These are phyloP conservation scores for Claviceps lovelessii DNA, from an alignment of 2,329 filamentous ascomycete species.

Conservation along the genomic window DNA sequence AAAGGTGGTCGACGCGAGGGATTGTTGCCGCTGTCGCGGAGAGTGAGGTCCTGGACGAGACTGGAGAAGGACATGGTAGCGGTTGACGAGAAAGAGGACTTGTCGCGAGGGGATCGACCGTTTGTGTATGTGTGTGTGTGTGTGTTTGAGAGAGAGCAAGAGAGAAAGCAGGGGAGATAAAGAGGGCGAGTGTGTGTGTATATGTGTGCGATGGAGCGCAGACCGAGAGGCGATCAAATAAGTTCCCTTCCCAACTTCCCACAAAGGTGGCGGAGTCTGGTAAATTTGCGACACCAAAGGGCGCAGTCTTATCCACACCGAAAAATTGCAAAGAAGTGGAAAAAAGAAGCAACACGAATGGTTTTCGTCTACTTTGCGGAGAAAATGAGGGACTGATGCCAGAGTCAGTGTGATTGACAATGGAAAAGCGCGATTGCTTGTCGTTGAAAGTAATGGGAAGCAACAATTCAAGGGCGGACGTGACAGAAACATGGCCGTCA, in stretches of 20 bases:
- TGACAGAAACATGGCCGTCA: neutral
- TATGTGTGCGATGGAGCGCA: neutral
- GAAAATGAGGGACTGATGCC: neutral
- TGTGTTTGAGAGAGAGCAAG: neutral
- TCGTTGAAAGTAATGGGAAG: neutral
- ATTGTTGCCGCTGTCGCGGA: constrained; percentile 37
- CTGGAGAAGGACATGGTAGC: constrained; percentile 50
- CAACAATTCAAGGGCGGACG: neutral
- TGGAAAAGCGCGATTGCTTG: neutral
- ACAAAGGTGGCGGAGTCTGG: neutral
- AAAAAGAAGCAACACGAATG: neutral
- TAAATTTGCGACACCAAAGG: constrained; percentile 1
- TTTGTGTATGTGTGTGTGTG: neutral
- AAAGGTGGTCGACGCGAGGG: constrained; percentile 30
- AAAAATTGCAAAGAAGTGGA: neutral
- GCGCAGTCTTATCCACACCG: neutral
- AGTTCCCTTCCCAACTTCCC: neutral
- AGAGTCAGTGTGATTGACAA: neutral
- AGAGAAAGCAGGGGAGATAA: no score
- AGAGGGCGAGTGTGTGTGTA: neutral
- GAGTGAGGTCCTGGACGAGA: constrained; percentile 49
- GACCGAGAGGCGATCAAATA: neutral
- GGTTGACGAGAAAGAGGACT: neutral
- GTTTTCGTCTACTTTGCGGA: neutral
- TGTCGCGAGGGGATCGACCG: neutral